Conservation (phyloP, 1,139 yeast genomes). For the Schwanniomyces etchellsii region DNA sequence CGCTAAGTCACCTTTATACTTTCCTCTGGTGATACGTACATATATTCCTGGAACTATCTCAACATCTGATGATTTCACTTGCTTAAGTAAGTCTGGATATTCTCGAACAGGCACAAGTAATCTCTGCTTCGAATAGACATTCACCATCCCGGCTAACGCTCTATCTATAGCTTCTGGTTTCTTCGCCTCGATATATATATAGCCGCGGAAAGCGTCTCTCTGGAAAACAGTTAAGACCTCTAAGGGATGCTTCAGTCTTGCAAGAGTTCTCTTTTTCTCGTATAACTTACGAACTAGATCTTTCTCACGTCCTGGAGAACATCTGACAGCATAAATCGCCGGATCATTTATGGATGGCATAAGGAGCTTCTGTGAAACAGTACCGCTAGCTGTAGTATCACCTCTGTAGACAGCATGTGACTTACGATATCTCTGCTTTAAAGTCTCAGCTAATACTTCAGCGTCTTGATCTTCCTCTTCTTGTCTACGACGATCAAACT, state of each 20-base stretch:
- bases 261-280: constrained; percentile 72
- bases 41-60: constrained; percentile 89
- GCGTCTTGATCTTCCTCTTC: constrained; percentile 94
- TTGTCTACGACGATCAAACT: constrained; percentile 85
- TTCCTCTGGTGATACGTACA: constrained; percentile 85
- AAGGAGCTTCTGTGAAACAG: constrained; percentile 88
- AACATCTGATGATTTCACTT: constrained; percentile 81
- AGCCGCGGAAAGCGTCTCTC: constrained; percentile 87
- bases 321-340: constrained; percentile 90
- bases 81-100: constrained; percentile 88
- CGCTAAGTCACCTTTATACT: constrained; percentile 89
- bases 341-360: constrained; percentile 97
- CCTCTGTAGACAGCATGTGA: constrained; percentile 83
- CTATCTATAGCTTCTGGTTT: constrained; percentile 87
- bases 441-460: constrained; percentile 86
- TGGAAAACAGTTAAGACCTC: constrained; percentile 90
- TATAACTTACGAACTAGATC: constrained; percentile 80
- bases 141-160: constrained; percentile 85
- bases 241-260: constrained; percentile 54
- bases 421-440: constrained; percentile 89
- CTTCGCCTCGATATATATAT: constrained; percentile 90
- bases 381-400: constrained; percentile 64
- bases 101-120: constrained; percentile 92
- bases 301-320: constrained; percentile 90
- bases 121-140: constrained; percentile 66